Evolutionary conservation across 2,329 filamentous ascomycete genomes (phyloP), one percentile per base, ranked within the genome.

Genomic region (Trichophyton rubrum): DNA sequence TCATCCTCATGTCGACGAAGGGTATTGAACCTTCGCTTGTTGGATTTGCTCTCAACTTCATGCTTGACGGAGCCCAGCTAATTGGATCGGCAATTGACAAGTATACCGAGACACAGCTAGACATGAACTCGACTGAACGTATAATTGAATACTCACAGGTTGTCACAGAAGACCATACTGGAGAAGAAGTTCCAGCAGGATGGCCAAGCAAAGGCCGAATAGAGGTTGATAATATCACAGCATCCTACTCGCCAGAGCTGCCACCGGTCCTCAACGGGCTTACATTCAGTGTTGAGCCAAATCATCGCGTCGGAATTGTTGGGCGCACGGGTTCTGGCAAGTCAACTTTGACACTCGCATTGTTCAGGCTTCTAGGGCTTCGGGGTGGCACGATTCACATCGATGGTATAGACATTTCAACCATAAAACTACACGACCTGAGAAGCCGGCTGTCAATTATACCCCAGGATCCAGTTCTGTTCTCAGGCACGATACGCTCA

Each of bases 331-430:
- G 92, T 63, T 92, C 93, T 3, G 92, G 93, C 61, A 99, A 97
- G 80, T 95, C 89, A 62, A 95, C 90, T 8, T 78, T 99, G 63
- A 97, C 93, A 0, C 80, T 97, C 63, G 87, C 92, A 2, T 79
- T 99, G n/a, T 97, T 99, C 82, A 85, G 93, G 58, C 89, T 99
- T 66, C 97, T 97, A 64, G 93, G 97, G 75, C 84, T 91, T 2
- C 82, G 80, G 41, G 83, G 84, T 45, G 93, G 93, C 59, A 82
- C 41, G 11, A 62, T 59, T 8, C n/a, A 20, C 38, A 59, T 62
- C 68, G 93, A 99, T 74, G 81, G 83, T 53, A 77, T 97, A 59
- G 88, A 96, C 74, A 95, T 92, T 9, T 92, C 89, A 58, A 85
- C 83, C 2, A 96, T 99, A 68, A 93, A 93, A 2, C 77, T 97